These are phyloP conservation scores for Bathelium albidoporum DNA, from an alignment of 495 filamentous ascomycete species.

Conservation along the genomic window DNA sequence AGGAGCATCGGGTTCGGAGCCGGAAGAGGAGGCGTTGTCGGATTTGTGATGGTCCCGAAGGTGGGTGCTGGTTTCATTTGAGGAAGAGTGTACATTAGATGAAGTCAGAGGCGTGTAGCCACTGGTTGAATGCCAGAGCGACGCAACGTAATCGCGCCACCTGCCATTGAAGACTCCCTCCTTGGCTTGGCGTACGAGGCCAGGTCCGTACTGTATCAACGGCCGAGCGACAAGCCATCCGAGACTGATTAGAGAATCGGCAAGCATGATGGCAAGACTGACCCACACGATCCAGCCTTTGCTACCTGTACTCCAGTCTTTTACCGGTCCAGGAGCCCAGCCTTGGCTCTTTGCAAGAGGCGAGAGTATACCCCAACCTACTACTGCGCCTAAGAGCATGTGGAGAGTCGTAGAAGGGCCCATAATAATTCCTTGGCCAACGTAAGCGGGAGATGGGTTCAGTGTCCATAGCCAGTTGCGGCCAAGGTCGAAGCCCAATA, in stretches of 20 bases:
- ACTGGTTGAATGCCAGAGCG: constrained; percentile 15
- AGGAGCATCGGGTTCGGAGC: constrained; percentile 55
- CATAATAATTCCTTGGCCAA: constrained; percentile 86
- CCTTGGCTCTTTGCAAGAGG: constrained; percentile 74
- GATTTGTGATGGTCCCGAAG: constrained; percentile 2
- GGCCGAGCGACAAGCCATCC: constrained; percentile 66
- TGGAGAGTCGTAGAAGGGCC: constrained; percentile 81
- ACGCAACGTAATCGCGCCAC: constrained; percentile 5
- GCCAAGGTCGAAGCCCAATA: constrained; percentile 68
- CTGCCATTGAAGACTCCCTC: constrained; percentile 23
- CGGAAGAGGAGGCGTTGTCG: constrained; percentile 13
- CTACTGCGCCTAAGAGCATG: constrained; percentile 83
- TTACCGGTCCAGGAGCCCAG: constrained; percentile 81
- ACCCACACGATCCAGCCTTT: constrained; percentile 99
- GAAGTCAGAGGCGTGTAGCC: constrained; percentile 25
- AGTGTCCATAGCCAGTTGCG: constrained; percentile 87
- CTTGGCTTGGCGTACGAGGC: constrained; percentile 16
- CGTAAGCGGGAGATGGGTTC: constrained; percentile 89
- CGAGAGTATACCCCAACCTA: constrained; percentile 88
- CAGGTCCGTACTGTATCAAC: constrained; percentile 34
- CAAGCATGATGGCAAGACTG: constrained; percentile 90
- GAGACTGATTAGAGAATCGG: constrained; percentile 81
- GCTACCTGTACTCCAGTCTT: constrained; percentile 80
- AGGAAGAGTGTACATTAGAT: constrained; percentile 4
- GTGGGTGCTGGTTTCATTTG: not conserved